Evolutionary conservation across 2,329 filamentous ascomycete genomes (phyloP), one percentile per base, ranked within the genome.

Genomic region (Purpureocillium lavendulum): DNA sequence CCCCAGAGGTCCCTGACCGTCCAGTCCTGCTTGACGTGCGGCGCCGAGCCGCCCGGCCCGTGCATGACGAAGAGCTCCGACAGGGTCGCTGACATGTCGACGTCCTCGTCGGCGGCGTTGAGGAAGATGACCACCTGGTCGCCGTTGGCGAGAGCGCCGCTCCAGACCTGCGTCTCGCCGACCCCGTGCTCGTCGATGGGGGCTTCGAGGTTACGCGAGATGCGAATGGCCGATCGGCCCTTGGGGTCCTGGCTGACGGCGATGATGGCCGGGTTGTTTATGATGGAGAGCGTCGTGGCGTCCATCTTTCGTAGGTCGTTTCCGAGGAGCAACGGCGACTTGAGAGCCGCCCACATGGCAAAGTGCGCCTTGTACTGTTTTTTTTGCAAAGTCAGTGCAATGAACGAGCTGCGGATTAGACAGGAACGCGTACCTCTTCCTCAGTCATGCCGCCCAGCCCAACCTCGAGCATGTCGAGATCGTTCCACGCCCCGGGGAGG

Each of bases 321-420:
- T 7, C 65, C 61, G 35, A 68, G 62, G 24, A 68, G 62, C 4
- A 69, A 52, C 11, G 66, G 65, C 0, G 62, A 65, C 45, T 68
- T 69, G 35, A 67, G 58, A 36, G 66, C 64, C 1, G 65, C 61
- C 65, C 65, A 69, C 48, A 69, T 62, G 16, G 64, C 54, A 35
- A 69, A 66, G 44, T 69, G 66, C 16, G 64, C 39, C 35, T 41
- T 41, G 35, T 44, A 41, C 35, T 30, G 16, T n/a, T 36, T 36
- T n/a, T n/a, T n/a, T 30, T 10, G 2, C n/a, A 11, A 2, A n/a
- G 11, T 30, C 29, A 10, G 11, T n/a, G n/a, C 3, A n/a, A 30
- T 30, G 29, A 11, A n/a, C 11, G n/a, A 3, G 11, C 29, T 28
- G 3, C 11, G 14, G n/a, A n/a, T n/a, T n/a, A n/a, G n/a, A n/a